Percentiles rank a stretch among this genome's conserved stretches.
Conservation (phyloP, 2,329 filamentous ascomycete genomes). For the Orbilia brochopaga region DNA sequence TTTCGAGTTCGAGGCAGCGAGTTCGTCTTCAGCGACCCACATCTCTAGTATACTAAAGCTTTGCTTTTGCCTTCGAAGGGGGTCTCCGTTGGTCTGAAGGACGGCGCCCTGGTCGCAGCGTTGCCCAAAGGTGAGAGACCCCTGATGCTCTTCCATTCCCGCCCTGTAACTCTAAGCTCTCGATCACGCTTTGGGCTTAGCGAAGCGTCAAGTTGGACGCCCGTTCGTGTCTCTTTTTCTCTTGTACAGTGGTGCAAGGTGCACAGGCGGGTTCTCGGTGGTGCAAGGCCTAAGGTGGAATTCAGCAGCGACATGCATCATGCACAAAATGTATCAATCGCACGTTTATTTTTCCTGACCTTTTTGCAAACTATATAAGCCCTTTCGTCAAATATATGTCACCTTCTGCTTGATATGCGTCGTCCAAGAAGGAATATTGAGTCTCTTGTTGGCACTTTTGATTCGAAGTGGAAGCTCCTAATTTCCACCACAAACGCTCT, state of each 20-base stretch:
- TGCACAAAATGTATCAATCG: neutral
- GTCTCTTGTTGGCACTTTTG: neutral
- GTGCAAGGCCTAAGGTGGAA: neutral
- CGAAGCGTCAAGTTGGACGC: neutral
- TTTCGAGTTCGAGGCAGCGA: neutral
- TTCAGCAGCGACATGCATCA: neutral
- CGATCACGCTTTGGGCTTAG: neutral
- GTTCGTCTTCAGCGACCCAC: neutral
- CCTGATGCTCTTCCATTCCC: conserved; percentile 9
- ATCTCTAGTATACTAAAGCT: neutral
- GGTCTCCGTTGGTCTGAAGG: neutral
- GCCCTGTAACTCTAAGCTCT: neutral
- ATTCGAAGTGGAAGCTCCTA: conserved; percentile 4
- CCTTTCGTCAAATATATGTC: neutral
- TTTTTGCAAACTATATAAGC: neutral
- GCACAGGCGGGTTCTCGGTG: neutral
- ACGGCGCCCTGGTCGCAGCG: conserved; percentile 2
- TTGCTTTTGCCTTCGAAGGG: neutral
- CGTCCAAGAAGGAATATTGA: neutral
- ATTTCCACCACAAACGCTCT: conserved; percentile 4
- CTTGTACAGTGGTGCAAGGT: conserved; percentile 24
- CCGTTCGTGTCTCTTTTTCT: neutral
- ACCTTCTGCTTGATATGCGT: neutral
- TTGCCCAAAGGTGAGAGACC: conserved; percentile 2
- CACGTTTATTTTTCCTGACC: neutral